Evolutionary conservation across 164 flowering plant genomes (phyloP), one percentile per base, ranked within the genome.

Genomic region (Aristolochia californica): DNA sequence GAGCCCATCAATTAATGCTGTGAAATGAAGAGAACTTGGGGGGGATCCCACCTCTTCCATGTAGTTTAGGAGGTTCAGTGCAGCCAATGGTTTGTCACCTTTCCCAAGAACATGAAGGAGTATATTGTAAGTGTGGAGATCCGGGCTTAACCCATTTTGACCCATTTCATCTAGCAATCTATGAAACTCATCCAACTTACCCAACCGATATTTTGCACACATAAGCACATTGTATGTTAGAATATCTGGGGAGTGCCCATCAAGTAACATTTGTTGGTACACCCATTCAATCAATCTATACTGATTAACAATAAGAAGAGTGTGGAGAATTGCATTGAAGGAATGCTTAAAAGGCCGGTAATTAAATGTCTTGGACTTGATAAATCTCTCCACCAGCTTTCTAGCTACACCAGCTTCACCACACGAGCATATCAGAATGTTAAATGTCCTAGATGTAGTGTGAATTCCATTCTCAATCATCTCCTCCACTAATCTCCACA

Each of bases 241-340:
- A 50, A 70, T 63, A 71, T 93, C 96, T 0, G 94, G 85, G 2
- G 78, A 58, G 63, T 70, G 69, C 47, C 81, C 81, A 18, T 80
- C 88, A 16, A 43, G 64, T 49, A 79, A 27, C 97, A 89, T 93
- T 64, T 81, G 77, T 71, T 82, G 74, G 60, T 85, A 78, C 14
- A 85, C 94, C 94, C 98, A 89, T 64, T 87, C 98, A 52, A 93
- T 79, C 73, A 89, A 70, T 64, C 53, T 75, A 68, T 80, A 85
- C 65, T 85, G 91, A 43, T 75, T 62, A 26, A 80, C 27, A 2
- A 26, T 65, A 47, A 89, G 69, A 53, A 93, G 87, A 16, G 80
- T 68, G 72, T 77, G 78, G 11, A 93, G 51, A 66, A 93, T 84
- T 2, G 98, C 98, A 70, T 84, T 93, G 56, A 70, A 87, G 0